Conservation (phyloP, 768 basidiomycete species). For the Pleurotus pulmonarius region DNA sequence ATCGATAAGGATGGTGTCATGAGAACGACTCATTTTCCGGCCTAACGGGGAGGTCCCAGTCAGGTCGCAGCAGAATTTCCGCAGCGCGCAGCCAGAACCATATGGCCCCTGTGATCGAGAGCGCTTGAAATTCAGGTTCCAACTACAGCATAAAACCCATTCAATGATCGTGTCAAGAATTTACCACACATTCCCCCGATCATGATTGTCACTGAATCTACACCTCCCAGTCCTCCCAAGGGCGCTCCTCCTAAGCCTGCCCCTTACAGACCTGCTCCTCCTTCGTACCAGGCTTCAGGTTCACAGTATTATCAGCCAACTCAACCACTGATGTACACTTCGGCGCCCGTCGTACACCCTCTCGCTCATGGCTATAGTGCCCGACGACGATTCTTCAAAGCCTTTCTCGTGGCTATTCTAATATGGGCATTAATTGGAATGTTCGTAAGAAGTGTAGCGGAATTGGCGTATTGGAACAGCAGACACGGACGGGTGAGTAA, state of each 20-base stretch:
- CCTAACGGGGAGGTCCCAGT: no score
- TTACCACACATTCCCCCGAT: background rate
- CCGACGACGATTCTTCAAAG: background rate
- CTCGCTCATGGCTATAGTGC: background rate
- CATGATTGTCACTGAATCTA: conserved; percentile 2
- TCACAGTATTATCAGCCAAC: background rate
- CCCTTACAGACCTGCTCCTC: background rate
- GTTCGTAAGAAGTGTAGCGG: background rate
- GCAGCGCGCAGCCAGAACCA: conserved; percentile 7
- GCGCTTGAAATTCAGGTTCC: background rate
- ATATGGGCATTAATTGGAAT: conserved; percentile 6
- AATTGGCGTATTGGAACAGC: conserved; percentile 3
- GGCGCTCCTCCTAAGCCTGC: background rate
- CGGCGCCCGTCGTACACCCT: background rate
- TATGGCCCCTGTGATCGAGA: conserved; percentile 2
- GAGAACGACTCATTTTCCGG: no score
- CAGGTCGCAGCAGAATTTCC: background rate
- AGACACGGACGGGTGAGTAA: conserved; percentile 1
- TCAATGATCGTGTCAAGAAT: background rate
- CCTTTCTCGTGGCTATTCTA: conserved; percentile 1
- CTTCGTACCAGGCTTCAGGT: background rate
- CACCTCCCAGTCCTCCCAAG: background rate
- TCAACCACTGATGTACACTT: background rate
- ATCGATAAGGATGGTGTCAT: no score
- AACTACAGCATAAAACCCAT: background rate